These are phyloP conservation scores for Diplodia seriata DNA, from an alignment of 2,329 filamentous ascomycete species.

Conservation along the genomic window DNA sequence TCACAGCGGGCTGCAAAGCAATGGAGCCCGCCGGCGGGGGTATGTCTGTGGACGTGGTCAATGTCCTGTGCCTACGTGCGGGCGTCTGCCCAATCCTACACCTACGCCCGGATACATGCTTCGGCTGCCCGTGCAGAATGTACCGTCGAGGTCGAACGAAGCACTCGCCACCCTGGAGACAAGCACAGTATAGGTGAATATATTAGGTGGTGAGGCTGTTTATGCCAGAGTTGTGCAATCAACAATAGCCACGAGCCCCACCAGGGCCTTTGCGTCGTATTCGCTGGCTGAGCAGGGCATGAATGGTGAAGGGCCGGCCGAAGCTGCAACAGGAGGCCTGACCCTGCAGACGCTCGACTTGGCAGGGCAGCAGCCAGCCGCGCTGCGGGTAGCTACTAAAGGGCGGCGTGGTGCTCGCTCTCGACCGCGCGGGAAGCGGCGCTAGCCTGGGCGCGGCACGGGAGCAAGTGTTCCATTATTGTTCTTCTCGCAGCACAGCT, in stretches of 20 bases:
- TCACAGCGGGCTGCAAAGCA: too few relatives aligned
- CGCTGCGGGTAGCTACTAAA: not conserved
- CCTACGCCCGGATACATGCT: too few relatives aligned
- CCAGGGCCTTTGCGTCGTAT: slow-evolving; percentile 17
- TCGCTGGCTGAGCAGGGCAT: not conserved
- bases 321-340: slow-evolving; percentile 20
- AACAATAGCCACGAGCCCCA: slow-evolving; percentile 26
- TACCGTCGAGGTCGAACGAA: not conserved
- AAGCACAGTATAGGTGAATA: not conserved
- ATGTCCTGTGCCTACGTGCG: too few relatives aligned
- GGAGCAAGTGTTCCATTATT: not conserved
- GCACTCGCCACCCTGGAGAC: too few relatives aligned
- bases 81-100: too few relatives aligned
- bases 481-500: not conserved
- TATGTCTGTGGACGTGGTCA: too few relatives aligned
- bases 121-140: too few relatives aligned
- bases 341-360: slow-evolving; percentile 22
- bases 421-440: not conserved
- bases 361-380: not conserved
- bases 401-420: not conserved
- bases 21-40: too few relatives aligned
- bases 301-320: slow-evolving; percentile 11
- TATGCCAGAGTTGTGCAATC: slow-evolving; percentile 18
- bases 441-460: not conserved
- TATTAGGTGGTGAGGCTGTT: not conserved